These are phyloP conservation scores for Setaria italica DNA, from an alignment of 202 grass and related monocot genomes.

Conservation along the genomic window DNA sequence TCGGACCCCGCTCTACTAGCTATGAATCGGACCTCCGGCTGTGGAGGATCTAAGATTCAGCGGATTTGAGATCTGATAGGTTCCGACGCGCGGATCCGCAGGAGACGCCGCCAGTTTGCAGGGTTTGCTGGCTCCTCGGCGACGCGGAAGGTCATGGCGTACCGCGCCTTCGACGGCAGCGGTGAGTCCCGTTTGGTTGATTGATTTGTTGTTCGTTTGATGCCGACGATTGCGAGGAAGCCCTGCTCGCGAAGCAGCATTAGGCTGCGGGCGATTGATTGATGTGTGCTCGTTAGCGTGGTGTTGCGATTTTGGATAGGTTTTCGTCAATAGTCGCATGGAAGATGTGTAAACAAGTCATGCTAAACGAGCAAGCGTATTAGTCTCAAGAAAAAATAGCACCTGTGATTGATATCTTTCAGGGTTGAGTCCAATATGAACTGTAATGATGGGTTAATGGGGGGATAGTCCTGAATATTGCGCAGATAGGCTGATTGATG, in stretches of 20 bases:
- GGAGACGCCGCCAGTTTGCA: not conserved
- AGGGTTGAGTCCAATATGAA: not conserved
- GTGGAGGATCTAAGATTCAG: not conserved
- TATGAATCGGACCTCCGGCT: not conserved
- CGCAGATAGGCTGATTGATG: not conserved
- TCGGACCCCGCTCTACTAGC: not conserved
- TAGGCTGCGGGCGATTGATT: not conserved
- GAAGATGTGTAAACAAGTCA: not conserved
- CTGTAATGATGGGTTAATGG: not conserved
- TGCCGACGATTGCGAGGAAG: not conserved
- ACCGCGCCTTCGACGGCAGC: constrained; percentile 56
- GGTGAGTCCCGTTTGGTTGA: constrained; percentile 56
- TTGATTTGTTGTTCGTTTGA: not conserved
- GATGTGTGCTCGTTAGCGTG: not conserved
- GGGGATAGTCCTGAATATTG: not conserved
- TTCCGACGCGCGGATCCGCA: not conserved
- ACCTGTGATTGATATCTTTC: not conserved
- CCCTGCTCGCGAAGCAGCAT: no score
- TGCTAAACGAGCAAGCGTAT: not conserved
- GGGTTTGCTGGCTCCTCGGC: not conserved
- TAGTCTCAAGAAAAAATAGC: not conserved
- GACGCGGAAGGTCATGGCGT: constrained; percentile 44
- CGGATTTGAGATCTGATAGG: constrained; percentile 30
- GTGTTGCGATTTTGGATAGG: not conserved
- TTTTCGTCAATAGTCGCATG: not conserved